Base-by-base conservation (phyloP, 2,329 filamentous ascomycete species). In the Colletotrichum sp. region DNA sequence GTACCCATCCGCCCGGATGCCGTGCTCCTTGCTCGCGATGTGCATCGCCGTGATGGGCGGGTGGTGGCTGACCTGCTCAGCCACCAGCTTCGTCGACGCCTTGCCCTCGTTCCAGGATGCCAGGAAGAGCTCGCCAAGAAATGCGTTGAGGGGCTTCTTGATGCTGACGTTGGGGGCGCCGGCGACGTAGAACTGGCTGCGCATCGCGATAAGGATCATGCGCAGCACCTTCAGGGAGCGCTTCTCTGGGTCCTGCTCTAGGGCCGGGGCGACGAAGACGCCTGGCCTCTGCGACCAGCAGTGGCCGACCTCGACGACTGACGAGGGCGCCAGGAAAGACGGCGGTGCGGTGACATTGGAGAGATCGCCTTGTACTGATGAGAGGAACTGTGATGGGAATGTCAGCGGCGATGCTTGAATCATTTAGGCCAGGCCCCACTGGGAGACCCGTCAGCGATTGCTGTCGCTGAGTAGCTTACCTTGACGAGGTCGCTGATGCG, bases 11-110 rank as follows among this genome's bases (percentile, higher is more conserved):
- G 88, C 86, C 21, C 87, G 84, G 18, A 90, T 86, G 12, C 86
- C 85, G 70, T 87, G 82, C 15, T 84, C 82, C 18, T 81, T 78
- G 78, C 88, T 86, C 28, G 81, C 79, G 34, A 90, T 86, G 80
- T 88, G 88, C 81, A 90, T 89, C 3, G 89, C 88, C 4, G 89
- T 90, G 59, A 90, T 89, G 21, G 89, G 89, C 28, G 89, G 89
- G 79, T 90, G 89, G 76, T 90, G 89, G 78, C 86, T 87, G 76
- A 90, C 89, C 80, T 90, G 89, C 80, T 90, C 89, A 34, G 88
- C 84, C 6, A 86, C 81, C 24, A 86, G 80, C 6, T 79, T 76
- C 8, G 81, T 85, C 0, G 81, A 83, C 15, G 79, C 76, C 13
- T 80, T 80, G 26, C 71, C 59, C 24, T 79, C 67, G 18, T 78